Evolutionary conservation across 148 eudicot genomes (phyloP).

Genomic region (Vaccinium corymbosum): DNA sequence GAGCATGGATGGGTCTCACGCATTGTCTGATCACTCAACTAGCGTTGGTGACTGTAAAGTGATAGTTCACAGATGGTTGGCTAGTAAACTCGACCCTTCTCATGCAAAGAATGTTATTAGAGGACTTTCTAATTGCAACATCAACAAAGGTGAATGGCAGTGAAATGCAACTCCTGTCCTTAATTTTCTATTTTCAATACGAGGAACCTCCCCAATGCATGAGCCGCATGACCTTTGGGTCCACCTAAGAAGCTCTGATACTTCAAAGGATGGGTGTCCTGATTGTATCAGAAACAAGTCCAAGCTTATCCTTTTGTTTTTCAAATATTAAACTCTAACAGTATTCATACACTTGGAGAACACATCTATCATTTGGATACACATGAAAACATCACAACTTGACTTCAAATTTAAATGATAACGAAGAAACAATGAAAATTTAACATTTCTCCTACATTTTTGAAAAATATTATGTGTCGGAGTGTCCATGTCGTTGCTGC

Average conservation of each 20-base stretch:
- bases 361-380: not conserved
- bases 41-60: constrained; percentile 61
- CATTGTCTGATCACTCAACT: constrained; percentile 49
- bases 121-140: constrained; percentile 85
- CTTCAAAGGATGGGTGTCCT: not conserved
- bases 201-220: not conserved
- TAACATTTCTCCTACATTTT: not conserved
- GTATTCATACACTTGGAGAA: not conserved
- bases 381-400: not conserved
- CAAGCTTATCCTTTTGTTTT: not conserved
- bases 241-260: not conserved
- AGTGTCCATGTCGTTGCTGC: not conserved
- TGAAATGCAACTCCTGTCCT: not conserved
- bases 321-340: not conserved
- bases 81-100: constrained; percentile 69
- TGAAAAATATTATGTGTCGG: not conserved
- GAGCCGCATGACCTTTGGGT: not conserved
- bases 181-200: not conserved
- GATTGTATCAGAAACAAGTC: not conserved
- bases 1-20: constrained; percentile 26
- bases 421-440: not conserved
- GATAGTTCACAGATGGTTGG: constrained; percentile 81
- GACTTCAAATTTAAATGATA: not conserved
- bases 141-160: constrained; percentile 64
- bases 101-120: constrained; percentile 76